Evolutionary conservation across 495 filamentous ascomycete genomes (phyloP), one percentile per base, ranked within the genome.

Genomic region (Lepidopterella palustris): DNA sequence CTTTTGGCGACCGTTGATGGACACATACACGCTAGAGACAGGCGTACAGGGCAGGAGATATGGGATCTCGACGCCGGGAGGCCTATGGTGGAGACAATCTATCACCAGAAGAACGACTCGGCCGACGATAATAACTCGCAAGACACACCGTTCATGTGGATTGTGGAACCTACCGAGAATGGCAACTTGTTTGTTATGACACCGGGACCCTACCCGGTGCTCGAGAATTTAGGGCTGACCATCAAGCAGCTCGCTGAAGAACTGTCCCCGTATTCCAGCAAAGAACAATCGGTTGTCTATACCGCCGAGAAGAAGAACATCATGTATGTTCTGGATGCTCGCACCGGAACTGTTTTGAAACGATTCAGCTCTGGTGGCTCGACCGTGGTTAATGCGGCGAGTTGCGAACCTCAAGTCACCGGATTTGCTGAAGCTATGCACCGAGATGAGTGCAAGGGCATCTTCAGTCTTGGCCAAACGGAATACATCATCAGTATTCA

Each of bases 1-100:
- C 87, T 98, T 78, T 78, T 98, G 87, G 91, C 95, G 87, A 97
- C 95, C 82, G 87, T 98, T 79, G 90, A 97, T 79, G 93, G 93
- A 78, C 88, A 87, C 61, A 83, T 98, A 72, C 88, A 96, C 79
- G 93, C 95, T 69, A 83, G 85, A 76, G 90, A 97, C 77, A 82
- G 93, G 64, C 88, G 87, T 71, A 92, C 84, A 58, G 93, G 93
- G 52, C 75, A 85, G 47, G 79, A 84, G 58, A 86, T 82, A 71
- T 98, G 93, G 93, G 84, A 84, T 68, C 78, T 96, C 53, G 84
- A 88, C 73, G 81, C 87, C 49, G 86, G 88, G 64, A 84, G 84
- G 64, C 90, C 93, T 57, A 87, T 95, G 78, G 88, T 98, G 61
- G 87, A 96, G 71, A 96, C 89, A 50, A 84, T 82, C 45, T 92